Evolutionary conservation across 208 protist species (phyloP).

Genomic region (Leptomonas pyrrhocoris): DNA sequence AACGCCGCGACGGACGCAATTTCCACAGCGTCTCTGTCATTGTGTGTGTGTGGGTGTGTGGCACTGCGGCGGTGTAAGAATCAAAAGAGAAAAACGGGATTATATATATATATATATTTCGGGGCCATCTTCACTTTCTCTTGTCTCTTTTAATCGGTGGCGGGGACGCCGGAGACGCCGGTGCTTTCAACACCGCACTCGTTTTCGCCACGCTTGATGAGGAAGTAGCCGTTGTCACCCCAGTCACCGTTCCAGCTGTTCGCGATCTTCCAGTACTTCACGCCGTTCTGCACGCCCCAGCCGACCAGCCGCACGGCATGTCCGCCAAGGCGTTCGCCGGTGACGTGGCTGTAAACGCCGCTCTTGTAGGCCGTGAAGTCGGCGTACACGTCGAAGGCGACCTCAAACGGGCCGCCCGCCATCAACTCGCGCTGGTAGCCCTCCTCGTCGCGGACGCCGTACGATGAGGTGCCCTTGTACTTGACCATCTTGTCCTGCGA

Average conservation of each 20-base stretch:
- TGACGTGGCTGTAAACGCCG: slow-evolving; percentile 89
- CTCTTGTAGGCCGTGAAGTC: slow-evolving; percentile 90
- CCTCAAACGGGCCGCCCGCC: slow-evolving; percentile 87
- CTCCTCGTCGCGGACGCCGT: no score
- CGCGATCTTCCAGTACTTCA: slow-evolving; percentile 89
- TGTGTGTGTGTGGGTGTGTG: slow-evolving; percentile 3
- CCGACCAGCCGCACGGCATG: slow-evolving; percentile 90
- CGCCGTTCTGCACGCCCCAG: slow-evolving; percentile 78
- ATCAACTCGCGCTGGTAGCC: slow-evolving; percentile 86
- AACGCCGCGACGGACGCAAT: not conserved
- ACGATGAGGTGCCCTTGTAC: slow-evolving; percentile 62
- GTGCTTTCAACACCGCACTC: slow-evolving; percentile 82
- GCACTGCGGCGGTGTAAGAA: not conserved
- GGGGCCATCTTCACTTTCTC: not conserved
- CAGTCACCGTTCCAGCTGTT: slow-evolving; percentile 92
- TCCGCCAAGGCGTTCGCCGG: slow-evolving; percentile 66
- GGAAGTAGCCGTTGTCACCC: slow-evolving; percentile 89
- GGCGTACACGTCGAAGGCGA: slow-evolving; percentile 89
- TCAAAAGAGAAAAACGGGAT: not conserved
- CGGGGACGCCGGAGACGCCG: slow-evolving; percentile 56
- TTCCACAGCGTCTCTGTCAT: not conserved
- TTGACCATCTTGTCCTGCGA: slow-evolving; percentile 30
- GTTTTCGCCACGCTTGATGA: slow-evolving; percentile 69
- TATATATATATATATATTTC: not conserved
- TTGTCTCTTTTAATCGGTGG: slow-evolving; percentile 5